A percentile compares a stretch with the other conserved stretches of the same genome.
Conservation (phyloP, 192 early-diverging fungal species). For the Dispira parvispora region DNA sequence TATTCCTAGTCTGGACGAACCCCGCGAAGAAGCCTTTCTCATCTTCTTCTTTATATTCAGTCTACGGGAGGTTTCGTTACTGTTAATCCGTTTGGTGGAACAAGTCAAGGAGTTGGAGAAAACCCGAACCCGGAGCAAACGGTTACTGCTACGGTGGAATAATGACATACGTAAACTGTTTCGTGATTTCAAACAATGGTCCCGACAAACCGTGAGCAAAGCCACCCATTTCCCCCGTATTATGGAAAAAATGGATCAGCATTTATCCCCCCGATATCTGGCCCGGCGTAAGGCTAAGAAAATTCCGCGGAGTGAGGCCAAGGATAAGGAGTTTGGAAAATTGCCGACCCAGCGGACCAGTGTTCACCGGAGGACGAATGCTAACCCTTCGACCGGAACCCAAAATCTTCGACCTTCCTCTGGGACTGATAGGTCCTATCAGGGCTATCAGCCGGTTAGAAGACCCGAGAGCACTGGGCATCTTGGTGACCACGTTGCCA, state of each 20-base stretch:
- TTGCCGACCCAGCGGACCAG: neutral
- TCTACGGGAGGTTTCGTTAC: neutral
- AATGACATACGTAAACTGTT: neutral
- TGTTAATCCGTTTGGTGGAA: neutral
- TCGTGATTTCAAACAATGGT: neutral
- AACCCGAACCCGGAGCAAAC: neutral
- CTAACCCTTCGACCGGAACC: too few species aligned
- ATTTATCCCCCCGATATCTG: neutral
- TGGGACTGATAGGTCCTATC: neutral
- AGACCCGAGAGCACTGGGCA: too few species aligned
- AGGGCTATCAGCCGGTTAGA: neutral
- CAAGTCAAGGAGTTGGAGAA: neutral
- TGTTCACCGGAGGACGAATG: too few species aligned
- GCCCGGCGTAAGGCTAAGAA: neutral
- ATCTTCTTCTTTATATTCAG: constrained; percentile 10
- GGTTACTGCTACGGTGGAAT: constrained; percentile 7
- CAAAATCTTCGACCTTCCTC: neutral
- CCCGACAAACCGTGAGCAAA: neutral
- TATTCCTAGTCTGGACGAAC: neutral
- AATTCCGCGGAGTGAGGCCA: neutral
- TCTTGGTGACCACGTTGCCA: too few species aligned
- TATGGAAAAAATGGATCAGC: neutral
- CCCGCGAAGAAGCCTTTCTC: constrained; percentile 2
- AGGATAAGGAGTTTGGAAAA: constrained; percentile 8
- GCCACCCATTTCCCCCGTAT: neutral